Percentiles rank a stretch among this genome's conserved stretches.
Evolutionary conservation across 768 basidiomycete species (phyloP).

Genomic region (Lactarius indigo): DNA sequence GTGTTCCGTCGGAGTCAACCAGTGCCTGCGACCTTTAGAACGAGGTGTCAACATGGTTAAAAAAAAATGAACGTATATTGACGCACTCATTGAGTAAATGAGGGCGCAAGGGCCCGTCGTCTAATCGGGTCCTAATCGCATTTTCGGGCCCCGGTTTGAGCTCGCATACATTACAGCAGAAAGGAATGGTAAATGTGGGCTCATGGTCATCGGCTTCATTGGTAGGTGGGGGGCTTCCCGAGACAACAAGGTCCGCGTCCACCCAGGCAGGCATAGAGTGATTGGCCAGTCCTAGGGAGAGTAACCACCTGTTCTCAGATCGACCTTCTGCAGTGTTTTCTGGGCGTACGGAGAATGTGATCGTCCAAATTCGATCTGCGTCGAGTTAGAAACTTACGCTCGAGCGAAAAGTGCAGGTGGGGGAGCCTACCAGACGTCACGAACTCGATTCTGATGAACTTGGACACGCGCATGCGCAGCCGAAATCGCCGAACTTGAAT

Average conservation of each 20-base stretch:
- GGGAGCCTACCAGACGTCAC: conserved; percentile 49
- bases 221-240: conserved; percentile 24
- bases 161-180: conserved; percentile 24
- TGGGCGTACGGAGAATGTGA: conserved; percentile 38
- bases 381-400: not conserved
- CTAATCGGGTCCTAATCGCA: not conserved
- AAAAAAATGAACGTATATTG: not conserved
- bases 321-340: conserved; percentile 18
- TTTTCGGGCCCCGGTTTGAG: not conserved
- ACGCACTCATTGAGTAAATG: conserved; percentile 42
- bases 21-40: conserved; percentile 27
- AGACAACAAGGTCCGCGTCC: conserved; percentile 48
- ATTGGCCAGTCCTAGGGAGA: conserved; percentile 50
- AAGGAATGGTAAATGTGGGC: not conserved
- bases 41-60: not conserved
- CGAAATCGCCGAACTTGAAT: conserved; percentile 59
- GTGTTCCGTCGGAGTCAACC: conserved; percentile 27
- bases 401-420: not conserved
- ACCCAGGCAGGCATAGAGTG: conserved; percentile 57
- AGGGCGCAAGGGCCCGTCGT: not conserved
- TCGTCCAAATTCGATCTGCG: conserved; percentile 55
- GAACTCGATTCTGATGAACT: conserved; percentile 55
- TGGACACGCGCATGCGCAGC: conserved; percentile 64
- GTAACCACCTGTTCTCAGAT: conserved; percentile 33
- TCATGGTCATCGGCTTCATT: not conserved